Percentiles rank a stretch among this genome's conserved stretches.
Evolutionary conservation across 2,329 filamentous ascomycete genomes (phyloP).

Genomic region (Fusarium algeriense): DNA sequence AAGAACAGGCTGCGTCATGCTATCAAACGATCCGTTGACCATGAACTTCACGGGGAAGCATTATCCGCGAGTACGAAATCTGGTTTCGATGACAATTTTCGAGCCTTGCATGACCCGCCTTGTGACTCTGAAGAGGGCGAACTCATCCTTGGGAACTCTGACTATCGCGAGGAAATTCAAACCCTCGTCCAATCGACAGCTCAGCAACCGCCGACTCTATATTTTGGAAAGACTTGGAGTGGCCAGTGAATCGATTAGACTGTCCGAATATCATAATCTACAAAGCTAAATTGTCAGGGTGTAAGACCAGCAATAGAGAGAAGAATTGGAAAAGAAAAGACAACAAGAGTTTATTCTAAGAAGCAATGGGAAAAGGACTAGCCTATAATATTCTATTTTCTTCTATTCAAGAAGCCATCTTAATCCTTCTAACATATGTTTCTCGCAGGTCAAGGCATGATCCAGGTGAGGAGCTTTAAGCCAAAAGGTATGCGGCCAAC

Average conservation of each 20-base stretch:
- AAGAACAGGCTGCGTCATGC: background rate
- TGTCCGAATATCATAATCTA: too few relatives aligned
- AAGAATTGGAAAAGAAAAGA: background rate
- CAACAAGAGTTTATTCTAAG: background rate
- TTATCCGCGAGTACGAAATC: too few relatives aligned
- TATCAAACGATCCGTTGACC: background rate
- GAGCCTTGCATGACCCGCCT: background rate
- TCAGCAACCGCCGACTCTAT: background rate
- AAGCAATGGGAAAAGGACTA: background rate
- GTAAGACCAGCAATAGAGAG: background rate
- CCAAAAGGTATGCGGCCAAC: slow-evolving; percentile 68
- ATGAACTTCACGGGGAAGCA: background rate
- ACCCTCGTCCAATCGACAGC: background rate
- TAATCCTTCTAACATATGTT: slow-evolving; percentile 57
- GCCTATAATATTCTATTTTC: background rate
- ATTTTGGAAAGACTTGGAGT: too few relatives aligned
- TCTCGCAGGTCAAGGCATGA: slow-evolving; percentile 57
- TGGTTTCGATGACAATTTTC: background rate
- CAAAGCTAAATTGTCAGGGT: background rate
- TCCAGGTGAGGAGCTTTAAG: slow-evolving; percentile 58
- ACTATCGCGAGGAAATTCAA: background rate
- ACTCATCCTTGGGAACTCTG: background rate
- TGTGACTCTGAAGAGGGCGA: background rate
- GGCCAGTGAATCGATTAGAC: too few relatives aligned
- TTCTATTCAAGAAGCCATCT: slow-evolving; percentile 53